These are phyloP conservation scores for Fusarium tuaranense DNA, from an alignment of 2,329 filamentous ascomycete genomes.

Conservation along the genomic window DNA sequence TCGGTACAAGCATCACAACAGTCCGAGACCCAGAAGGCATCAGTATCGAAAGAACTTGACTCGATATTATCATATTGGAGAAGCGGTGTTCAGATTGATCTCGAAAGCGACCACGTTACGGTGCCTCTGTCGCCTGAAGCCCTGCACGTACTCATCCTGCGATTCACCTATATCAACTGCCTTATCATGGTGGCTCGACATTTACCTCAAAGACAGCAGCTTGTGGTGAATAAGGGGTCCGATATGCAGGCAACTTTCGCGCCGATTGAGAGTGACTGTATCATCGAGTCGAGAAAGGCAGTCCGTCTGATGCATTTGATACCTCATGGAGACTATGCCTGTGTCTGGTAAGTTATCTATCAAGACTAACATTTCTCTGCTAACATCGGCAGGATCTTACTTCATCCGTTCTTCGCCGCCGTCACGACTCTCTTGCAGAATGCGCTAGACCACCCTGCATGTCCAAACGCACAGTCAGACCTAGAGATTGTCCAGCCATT, in stretches of 20 bases:
- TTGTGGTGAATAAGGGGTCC: not conserved
- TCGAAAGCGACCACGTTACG: not conserved
- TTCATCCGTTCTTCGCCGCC: conserved; percentile 31
- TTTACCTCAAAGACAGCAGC: conserved; percentile 18
- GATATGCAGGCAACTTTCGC: not conserved
- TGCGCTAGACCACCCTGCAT: conserved; percentile 13
- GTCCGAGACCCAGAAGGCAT: conserved; percentile 18
- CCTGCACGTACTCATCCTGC: conserved; percentile 41
- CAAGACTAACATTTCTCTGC: not conserved
- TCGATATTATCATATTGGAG: conserved; percentile 42
- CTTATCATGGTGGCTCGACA: conserved; percentile 39
- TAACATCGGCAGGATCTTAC: conserved; percentile 22
- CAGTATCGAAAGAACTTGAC: conserved; percentile 37
- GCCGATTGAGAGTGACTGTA: conserved; percentile 24
- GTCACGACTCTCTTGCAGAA: conserved; percentile 25
- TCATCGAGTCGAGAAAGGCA: conserved; percentile 42
- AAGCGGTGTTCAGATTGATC: conserved; percentile 11
- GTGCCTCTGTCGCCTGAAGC: conserved; percentile 31
- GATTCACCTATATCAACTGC: conserved; percentile 43
- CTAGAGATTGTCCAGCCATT: conserved; percentile 17
- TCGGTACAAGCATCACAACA: conserved; percentile 39
- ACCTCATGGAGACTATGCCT: conserved; percentile 39
- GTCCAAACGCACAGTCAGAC: conserved; percentile 17
- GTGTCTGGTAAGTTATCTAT: conserved; percentile 22
- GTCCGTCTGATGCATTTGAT: conserved; percentile 38